Evolutionary conservation across 768 basidiomycete species (phyloP).

Genomic region (Kwoniella heveanensis): DNA sequence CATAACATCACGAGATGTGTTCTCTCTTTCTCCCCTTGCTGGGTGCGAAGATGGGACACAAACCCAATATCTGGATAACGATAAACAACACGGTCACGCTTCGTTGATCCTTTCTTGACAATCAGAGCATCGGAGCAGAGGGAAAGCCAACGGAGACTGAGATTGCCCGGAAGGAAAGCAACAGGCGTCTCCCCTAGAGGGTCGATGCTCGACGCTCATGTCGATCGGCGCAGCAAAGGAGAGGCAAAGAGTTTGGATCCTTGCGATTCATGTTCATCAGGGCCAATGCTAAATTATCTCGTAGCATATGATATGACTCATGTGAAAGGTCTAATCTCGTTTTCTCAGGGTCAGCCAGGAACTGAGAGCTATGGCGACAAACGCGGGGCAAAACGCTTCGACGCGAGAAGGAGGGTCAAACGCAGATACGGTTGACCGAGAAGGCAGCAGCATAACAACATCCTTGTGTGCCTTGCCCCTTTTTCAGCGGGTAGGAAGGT

Average conservation of each 20-base stretch:
- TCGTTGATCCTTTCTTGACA: not conserved
- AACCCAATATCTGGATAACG: not conserved
- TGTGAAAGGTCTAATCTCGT: not conserved
- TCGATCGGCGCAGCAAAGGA: not conserved
- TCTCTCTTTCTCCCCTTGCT: not conserved
- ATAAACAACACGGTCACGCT: constrained; percentile 3
- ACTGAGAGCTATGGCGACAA: no score
- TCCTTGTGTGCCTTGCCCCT: no score
- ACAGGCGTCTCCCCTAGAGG: no score
- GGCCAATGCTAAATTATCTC: not conserved
- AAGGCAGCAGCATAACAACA: no score
- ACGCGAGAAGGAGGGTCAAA: not conserved
- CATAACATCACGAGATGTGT: no score
- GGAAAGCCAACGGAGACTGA: not conserved
- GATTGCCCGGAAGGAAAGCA: not conserved
- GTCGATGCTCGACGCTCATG: not conserved
- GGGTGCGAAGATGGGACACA: not conserved
- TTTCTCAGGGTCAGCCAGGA: constrained; percentile 1
- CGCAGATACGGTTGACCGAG: not conserved
- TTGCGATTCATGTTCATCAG: not conserved
- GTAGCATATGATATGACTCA: not conserved
- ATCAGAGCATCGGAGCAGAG: no score
- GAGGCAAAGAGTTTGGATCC: not conserved
- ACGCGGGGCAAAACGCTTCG: not conserved
- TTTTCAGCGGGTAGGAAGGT: no score